phyloP scores from a whole-genome alignment of 2,329 filamentous ascomycete genomes.

The Aspergillus persii region DNA sequence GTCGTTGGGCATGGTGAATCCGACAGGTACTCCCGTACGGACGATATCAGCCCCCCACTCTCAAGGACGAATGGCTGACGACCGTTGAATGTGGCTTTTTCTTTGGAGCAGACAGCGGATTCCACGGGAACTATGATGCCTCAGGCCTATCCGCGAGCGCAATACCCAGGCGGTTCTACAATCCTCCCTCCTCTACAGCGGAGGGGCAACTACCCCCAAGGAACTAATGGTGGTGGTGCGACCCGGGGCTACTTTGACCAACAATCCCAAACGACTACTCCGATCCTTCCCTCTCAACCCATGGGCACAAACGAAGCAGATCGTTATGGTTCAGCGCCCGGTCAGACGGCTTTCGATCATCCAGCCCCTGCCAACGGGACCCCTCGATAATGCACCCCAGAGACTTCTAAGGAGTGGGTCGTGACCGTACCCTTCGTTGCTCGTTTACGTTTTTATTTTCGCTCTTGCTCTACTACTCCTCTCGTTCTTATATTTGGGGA shows the following conservation, averaged over 20 bases:
- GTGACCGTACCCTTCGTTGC: slow-evolving; percentile 7
- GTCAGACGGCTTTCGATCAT: slow-evolving; percentile 28
- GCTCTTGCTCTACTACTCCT: slow-evolving; percentile 11
- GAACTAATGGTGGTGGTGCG: slow-evolving; percentile 25
- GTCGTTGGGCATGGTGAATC: slow-evolving; percentile 37
- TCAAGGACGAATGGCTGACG: slow-evolving; percentile 27
- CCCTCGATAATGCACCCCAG: slow-evolving; percentile 25
- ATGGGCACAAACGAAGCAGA: slow-evolving; percentile 31
- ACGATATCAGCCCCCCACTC: slow-evolving; percentile 24
- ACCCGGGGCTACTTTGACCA: slow-evolving; percentile 35
- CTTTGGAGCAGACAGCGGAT: slow-evolving; percentile 33
- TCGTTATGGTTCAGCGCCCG: slow-evolving; percentile 30
- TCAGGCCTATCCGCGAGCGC: slow-evolving; percentile 34
- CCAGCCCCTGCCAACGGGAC: slow-evolving; percentile 33
- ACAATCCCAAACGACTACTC: slow-evolving; percentile 30
- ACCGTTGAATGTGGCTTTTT: slow-evolving; percentile 18
- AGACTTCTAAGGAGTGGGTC: no score
- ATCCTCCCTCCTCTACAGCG: slow-evolving; percentile 37
- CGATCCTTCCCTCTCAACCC: slow-evolving; percentile 36
- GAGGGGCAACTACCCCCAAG: slow-evolving; percentile 30
- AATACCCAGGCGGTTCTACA: slow-evolving; percentile 33
- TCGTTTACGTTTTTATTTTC: slow-evolving; percentile 7
- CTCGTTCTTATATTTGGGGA: slow-evolving; percentile 17
- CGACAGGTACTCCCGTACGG: slow-evolving; percentile 39
- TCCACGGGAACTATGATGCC: slow-evolving; percentile 37